phyloP scores from a whole-genome alignment of 305 asterid genomes.

The Solanum hybrid region DNA sequence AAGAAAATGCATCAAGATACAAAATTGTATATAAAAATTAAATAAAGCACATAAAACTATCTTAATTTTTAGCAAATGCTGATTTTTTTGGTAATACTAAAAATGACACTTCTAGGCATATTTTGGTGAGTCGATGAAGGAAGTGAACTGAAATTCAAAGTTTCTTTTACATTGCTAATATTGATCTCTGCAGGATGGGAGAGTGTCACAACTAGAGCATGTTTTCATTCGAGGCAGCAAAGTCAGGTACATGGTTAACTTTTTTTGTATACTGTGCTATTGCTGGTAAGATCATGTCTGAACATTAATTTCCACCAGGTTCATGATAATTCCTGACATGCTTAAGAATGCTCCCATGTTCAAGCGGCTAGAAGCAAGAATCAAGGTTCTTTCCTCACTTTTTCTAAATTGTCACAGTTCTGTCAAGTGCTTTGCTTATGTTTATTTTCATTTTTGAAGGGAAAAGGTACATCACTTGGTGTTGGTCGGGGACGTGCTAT shows the following conservation, averaged over 20 bases:
- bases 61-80: neutral
- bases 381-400: constrained; percentile 30
- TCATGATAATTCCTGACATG: constrained; percentile 81
- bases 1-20: neutral
- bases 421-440: neutral
- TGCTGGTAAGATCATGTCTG: neutral
- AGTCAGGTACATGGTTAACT: constrained; percentile 46
- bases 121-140: neutral
- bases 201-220: constrained; percentile 82
- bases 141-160: neutral
- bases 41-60: neutral
- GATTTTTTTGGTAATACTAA: neutral
- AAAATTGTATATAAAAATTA: neutral
- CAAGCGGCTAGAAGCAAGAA: constrained; percentile 70
- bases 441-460: constrained; percentile 28
- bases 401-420: neutral
- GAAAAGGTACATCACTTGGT: constrained; percentile 73
- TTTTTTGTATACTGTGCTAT: neutral
- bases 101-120: neutral
- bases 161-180: neutral
- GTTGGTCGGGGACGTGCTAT: constrained; percentile 88
- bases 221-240: constrained; percentile 95
- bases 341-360: constrained; percentile 89
- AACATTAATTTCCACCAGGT: constrained; percentile 27
- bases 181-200: constrained; percentile 59